phyloP scores from a whole-genome alignment of 2,329 filamentous ascomycete genomes.

The Drechslerella stenobrocha region DNA sequence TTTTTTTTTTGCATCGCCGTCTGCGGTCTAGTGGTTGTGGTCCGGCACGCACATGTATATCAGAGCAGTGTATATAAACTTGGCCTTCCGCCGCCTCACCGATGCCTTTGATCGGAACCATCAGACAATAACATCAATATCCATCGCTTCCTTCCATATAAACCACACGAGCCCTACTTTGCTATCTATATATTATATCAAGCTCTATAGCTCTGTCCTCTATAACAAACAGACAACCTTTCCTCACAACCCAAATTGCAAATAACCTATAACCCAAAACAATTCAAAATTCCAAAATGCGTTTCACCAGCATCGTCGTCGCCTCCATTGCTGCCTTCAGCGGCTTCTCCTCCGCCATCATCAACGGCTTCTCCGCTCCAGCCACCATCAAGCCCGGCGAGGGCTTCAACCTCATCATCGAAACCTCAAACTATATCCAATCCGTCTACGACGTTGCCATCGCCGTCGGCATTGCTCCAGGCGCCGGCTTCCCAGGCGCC shows the following conservation, averaged over 20 bases:
- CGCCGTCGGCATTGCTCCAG: conserved; percentile 48
- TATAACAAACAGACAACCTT: background rate
- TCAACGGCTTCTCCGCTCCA: conserved; percentile 50
- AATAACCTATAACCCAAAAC: no score
- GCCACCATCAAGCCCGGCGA: conserved; percentile 49
- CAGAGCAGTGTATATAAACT: conserved; percentile 45
- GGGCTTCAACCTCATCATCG: conserved; percentile 50
- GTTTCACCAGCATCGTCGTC: conserved; percentile 27
- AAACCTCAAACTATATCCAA: conserved; percentile 50
- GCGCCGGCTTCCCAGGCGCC: conserved; percentile 29
- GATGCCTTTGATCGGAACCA: conserved; percentile 10
- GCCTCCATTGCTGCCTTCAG: conserved; percentile 22
- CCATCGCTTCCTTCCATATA: background rate
- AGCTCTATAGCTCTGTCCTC: no score
- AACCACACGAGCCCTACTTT: background rate
- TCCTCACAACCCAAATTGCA: background rate
- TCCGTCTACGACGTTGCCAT: conserved; percentile 49
- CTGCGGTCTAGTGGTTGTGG: no score
- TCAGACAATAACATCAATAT: conserved; percentile 7
- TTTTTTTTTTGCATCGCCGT: background rate
- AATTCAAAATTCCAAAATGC: conserved; percentile 24
- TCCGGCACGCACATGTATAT: background rate
- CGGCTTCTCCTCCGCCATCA: conserved; percentile 47
- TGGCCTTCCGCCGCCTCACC: conserved; percentile 3
- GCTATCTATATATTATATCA: no score